Evolutionary conservation across 2,329 filamentous ascomycete genomes (phyloP).

Genomic region (Neocatenulostroma microsporum): DNA sequence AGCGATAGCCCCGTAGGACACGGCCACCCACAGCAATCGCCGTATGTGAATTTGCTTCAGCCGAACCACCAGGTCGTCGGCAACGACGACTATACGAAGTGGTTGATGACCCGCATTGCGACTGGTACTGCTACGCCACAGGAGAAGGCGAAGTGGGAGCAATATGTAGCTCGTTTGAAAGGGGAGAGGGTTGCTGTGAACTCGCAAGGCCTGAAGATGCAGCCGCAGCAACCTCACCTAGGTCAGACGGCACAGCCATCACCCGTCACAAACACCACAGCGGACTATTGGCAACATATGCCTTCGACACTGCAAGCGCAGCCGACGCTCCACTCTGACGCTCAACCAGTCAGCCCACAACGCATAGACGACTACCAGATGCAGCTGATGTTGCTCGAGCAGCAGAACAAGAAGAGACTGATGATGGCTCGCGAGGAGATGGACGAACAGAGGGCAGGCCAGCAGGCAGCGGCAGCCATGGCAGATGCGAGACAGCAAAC

Average conservation of each 20-base stretch:
- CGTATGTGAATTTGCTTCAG: slow-evolving; percentile 6
- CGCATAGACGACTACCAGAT: slow-evolving; percentile 74
- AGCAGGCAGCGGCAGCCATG: background rate
- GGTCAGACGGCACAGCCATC: slow-evolving; percentile 8
- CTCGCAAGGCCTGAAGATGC: too few species aligned
- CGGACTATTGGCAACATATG: background rate
- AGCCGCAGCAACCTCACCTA: too few species aligned
- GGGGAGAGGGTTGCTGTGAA: too few species aligned
- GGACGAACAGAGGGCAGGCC: slow-evolving; percentile 44
- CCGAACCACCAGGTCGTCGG: slow-evolving; percentile 14
- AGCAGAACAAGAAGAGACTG: slow-evolving; percentile 10
- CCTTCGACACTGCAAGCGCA: background rate
- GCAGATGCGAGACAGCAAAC: too few species aligned
- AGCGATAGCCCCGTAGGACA: slow-evolving; percentile 2
- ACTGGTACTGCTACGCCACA: slow-evolving; percentile 16
- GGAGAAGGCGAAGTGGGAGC: slow-evolving; percentile 14
- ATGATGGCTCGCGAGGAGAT: slow-evolving; percentile 54
- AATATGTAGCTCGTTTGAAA: slow-evolving; percentile 9
- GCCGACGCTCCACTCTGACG: background rate
- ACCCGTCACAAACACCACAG: slow-evolving; percentile 5
- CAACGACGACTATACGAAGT: slow-evolving; percentile 16
- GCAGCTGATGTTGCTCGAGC: slow-evolving; percentile 73
- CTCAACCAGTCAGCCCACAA: slow-evolving; percentile 40
- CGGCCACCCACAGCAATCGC: slow-evolving; percentile 2
- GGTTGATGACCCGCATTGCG: slow-evolving; percentile 18